Percentiles rank a stretch among this genome's conserved stretches.
Evolutionary conservation across 73 alveolate species (phyloP).

Genomic region (Paramecium octaurelia): DNA sequence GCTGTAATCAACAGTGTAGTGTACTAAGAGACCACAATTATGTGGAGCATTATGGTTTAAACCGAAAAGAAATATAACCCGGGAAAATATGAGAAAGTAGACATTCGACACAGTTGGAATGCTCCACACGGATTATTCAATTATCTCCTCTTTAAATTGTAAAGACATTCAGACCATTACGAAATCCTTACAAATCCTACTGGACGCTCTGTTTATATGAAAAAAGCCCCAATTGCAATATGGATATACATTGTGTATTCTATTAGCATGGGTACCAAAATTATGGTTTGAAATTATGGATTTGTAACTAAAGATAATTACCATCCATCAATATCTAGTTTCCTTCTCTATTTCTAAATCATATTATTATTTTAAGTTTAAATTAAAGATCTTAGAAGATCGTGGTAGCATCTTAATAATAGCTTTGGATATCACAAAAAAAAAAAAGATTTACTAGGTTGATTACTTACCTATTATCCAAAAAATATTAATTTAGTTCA

Average conservation of each 20-base stretch:
- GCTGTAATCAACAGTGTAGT: conserved; percentile 48
- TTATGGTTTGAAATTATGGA: conserved; percentile 70
- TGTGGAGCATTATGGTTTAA: conserved; percentile 82
- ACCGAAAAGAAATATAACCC: conserved; percentile 66
- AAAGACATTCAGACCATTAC: conserved; percentile 91
- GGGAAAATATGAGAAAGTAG: conserved; percentile 80
- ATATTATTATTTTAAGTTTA: too few relatives aligned
- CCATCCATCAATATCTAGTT: too few relatives aligned
- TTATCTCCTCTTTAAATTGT: conserved; percentile 71
- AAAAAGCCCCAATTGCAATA: conserved; percentile 79
- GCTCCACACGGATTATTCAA: conserved; percentile 81
- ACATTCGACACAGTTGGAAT: conserved; percentile 84
- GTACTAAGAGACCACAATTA: conserved; percentile 76
- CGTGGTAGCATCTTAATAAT: too few relatives aligned
- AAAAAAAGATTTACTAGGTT: too few relatives aligned
- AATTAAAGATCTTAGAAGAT: too few relatives aligned
- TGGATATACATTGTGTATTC: conserved; percentile 72
- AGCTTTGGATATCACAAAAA: too few relatives aligned
- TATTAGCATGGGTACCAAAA: conserved; percentile 66
- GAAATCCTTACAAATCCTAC: conserved; percentile 79
- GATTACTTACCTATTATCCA: too few relatives aligned
- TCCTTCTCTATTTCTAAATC: too few relatives aligned
- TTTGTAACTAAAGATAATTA: not conserved
- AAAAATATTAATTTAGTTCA: too few relatives aligned
- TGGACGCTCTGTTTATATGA: conserved; percentile 66